Percentiles rank a stretch among this genome's conserved stretches.
Evolutionary conservation across 208 protist genomes (phyloP).

Genomic region (Lotmaria passim): DNA sequence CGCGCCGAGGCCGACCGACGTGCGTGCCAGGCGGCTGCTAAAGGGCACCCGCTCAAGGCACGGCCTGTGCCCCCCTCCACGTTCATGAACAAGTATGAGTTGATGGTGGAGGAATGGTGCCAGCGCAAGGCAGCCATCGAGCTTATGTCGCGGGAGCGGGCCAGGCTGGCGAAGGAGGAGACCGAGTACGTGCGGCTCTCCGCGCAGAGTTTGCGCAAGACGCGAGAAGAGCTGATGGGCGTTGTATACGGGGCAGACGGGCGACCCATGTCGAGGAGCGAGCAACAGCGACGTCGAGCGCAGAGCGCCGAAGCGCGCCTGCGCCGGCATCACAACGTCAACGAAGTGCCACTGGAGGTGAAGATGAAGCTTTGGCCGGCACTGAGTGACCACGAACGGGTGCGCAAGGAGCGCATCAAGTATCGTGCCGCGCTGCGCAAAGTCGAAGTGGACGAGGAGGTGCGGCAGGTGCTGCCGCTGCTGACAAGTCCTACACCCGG

Average conservation of each 20-base stretch:
- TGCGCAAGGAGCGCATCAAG: constrained; percentile 76
- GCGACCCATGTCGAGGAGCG: constrained; percentile 20
- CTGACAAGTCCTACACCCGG: constrained; percentile 34
- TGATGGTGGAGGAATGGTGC: constrained; percentile 92
- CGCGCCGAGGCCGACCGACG: constrained; percentile 47
- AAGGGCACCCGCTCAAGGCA: constrained; percentile 43
- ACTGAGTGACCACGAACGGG: constrained; percentile 81
- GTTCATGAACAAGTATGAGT: constrained; percentile 90
- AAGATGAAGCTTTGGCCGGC: constrained; percentile 82
- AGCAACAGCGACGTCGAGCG: constrained; percentile 33
- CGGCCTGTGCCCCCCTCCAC: constrained; percentile 82
- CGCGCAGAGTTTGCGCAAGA: constrained; percentile 52
- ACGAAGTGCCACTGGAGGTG: constrained; percentile 78
- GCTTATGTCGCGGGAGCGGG: constrained; percentile 60
- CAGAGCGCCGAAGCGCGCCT: constrained; percentile 38
- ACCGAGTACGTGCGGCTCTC: constrained; percentile 54
- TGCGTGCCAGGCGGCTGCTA: constrained; percentile 41
- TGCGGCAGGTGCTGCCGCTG: constrained; percentile 49
- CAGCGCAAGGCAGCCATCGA: constrained; percentile 78
- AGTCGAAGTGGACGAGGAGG: constrained; percentile 52
- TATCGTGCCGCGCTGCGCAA: constrained; percentile 51
- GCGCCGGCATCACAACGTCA: not conserved
- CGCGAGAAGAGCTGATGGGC: constrained; percentile 62
- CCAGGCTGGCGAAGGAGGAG: constrained; percentile 61
- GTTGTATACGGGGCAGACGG: constrained; percentile 38